phyloP scores from a whole-genome alignment of 768 basidiomycete genomes.

The Amanita pseudoporphyria region DNA sequence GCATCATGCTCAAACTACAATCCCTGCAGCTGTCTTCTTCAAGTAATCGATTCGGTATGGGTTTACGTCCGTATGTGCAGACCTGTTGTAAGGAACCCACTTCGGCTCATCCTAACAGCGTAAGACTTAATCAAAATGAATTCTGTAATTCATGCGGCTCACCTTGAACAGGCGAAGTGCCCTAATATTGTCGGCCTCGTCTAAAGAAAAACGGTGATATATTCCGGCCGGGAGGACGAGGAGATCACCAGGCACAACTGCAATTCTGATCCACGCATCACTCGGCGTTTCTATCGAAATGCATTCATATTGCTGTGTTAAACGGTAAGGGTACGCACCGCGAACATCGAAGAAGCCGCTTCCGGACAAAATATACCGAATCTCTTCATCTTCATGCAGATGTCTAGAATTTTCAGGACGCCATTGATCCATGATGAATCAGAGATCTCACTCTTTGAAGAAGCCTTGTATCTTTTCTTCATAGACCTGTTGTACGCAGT shows the following conservation, averaged over 20 bases:
- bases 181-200: slow-evolving; percentile 61
- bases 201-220: slow-evolving; percentile 92
- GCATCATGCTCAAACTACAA: slow-evolving; percentile 23
- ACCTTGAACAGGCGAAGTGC: slow-evolving; percentile 84
- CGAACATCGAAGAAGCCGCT: slow-evolving; percentile 90
- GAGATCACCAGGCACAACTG: slow-evolving; percentile 70
- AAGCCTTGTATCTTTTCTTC: slow-evolving; percentile 77
- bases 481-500: slow-evolving; percentile 36
- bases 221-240: slow-evolving; percentile 84
- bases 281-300: slow-evolving; percentile 43
- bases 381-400: slow-evolving; percentile 95
- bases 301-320: background rate
- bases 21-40: slow-evolving; percentile 33
- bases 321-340: slow-evolving; percentile 33
- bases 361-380: slow-evolving; percentile 80
- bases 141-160: slow-evolving; percentile 8
- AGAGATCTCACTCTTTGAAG: slow-evolving; percentile 60
- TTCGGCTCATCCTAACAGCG: slow-evolving; percentile 74
- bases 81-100: slow-evolving; percentile 74
- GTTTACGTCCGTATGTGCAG: slow-evolving; percentile 52
- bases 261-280: slow-evolving; percentile 76
- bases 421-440: background rate
- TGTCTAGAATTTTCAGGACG: slow-evolving; percentile 40
- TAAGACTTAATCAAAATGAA: background rate
- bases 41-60: slow-evolving; percentile 55